Evolutionary conservation across 1,284 basidiomycete species (phyloP).

Genomic region (Earliella scabrosa): DNA sequence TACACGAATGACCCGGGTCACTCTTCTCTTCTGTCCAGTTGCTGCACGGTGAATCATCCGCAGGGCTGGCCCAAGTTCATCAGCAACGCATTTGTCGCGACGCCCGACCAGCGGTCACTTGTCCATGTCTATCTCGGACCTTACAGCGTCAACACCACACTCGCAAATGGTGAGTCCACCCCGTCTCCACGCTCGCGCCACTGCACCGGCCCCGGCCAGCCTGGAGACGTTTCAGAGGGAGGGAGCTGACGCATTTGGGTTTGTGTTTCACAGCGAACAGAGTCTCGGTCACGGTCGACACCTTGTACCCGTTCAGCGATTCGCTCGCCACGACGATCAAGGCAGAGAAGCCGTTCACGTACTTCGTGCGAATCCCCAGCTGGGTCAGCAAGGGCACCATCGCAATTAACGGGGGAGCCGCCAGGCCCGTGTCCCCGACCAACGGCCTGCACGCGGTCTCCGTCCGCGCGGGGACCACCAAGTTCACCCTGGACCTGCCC

Average conservation of each 20-base stretch:
- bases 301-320: constrained; percentile 62
- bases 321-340: constrained; percentile 52
- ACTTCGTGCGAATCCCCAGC: constrained; percentile 58
- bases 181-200: background rate
- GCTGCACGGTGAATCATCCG: constrained; percentile 65
- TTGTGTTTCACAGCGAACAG: constrained; percentile 40
- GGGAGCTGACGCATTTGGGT: background rate
- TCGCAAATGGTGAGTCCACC: constrained; percentile 43
- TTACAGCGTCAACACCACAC: constrained; percentile 47
- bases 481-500: constrained; percentile 49
- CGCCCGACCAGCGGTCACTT: constrained; percentile 51
- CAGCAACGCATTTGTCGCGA: constrained; percentile 58
- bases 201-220: background rate
- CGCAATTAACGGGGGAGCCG: constrained; percentile 46
- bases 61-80: constrained; percentile 68
- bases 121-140: constrained; percentile 64
- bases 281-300: constrained; percentile 53
- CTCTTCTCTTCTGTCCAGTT: constrained; percentile 35
- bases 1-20: background rate
- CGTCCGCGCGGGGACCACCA: constrained; percentile 49
- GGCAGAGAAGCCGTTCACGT: constrained; percentile 53
- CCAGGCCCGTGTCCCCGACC: constrained; percentile 41
- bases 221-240: background rate
- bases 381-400: constrained; percentile 58
- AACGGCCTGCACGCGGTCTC: constrained; percentile 53